Evolutionary conservation across 2,329 filamentous ascomycete species (phyloP).

Genomic region (Alternaria novae-zelandiae): DNA sequence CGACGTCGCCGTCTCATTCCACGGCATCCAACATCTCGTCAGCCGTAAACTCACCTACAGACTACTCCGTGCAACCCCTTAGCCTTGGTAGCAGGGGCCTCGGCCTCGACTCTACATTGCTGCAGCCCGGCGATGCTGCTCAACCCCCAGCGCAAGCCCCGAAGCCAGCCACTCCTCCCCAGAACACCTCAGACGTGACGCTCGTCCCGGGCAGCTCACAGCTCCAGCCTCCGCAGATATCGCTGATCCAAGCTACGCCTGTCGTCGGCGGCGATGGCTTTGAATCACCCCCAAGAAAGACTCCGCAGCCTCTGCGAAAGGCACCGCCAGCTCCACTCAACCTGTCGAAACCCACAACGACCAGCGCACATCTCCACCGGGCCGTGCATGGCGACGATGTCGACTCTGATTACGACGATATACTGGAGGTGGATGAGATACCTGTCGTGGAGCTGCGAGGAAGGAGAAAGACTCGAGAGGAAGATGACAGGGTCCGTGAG

Average conservation of each 20-base stretch:
- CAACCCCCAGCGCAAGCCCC: slow-evolving; percentile 17
- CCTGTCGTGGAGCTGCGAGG: slow-evolving; percentile 66
- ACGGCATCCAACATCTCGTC: slow-evolving; percentile 35
- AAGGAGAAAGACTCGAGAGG: slow-evolving; percentile 81
- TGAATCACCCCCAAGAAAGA: slow-evolving; percentile 42
- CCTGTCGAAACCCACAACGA: slow-evolving; percentile 59
- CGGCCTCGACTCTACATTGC: slow-evolving; percentile 30
- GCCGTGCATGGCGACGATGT: slow-evolving; percentile 64
- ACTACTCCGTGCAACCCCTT: slow-evolving; percentile 43
- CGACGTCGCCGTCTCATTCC: slow-evolving; percentile 41
- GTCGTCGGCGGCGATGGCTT: slow-evolving; percentile 46
- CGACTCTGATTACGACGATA: slow-evolving; percentile 84
- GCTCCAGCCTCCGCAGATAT: slow-evolving; percentile 43
- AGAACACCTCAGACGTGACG: slow-evolving; percentile 9
- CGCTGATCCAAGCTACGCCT: slow-evolving; percentile 49
- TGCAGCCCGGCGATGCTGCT: slow-evolving; percentile 18
- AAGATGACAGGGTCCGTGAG: slow-evolving; percentile 82
- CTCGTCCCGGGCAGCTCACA: slow-evolving; percentile 18
- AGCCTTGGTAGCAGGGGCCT: slow-evolving; percentile 28
- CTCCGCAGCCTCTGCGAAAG: slow-evolving; percentile 67
- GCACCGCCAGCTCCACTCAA: slow-evolving; percentile 84
- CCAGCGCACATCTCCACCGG: slow-evolving; percentile 54
- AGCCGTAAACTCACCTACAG: slow-evolving; percentile 40
- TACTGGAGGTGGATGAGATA: slow-evolving; percentile 72
- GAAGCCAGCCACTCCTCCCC: slow-evolving; percentile 20